Percentiles rank a stretch among this genome's conserved stretches.
These are phyloP conservation scores for Linderniella brevidens DNA, from an alignment of 257 asterid genomes.

Conservation along the genomic window DNA sequence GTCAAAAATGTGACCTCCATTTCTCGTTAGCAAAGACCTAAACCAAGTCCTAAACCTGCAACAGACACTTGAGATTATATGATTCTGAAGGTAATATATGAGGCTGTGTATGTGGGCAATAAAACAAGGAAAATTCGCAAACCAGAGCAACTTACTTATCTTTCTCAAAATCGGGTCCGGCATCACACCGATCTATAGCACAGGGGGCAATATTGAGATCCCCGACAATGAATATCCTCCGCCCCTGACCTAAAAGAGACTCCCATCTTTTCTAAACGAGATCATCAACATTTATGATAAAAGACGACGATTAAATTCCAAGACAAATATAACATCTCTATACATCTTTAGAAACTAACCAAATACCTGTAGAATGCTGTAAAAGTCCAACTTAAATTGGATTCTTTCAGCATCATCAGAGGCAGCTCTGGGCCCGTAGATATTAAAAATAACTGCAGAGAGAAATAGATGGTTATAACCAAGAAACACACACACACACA, in stretches of 20 bases:
- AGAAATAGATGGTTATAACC: conserved; percentile 10
- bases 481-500: background rate
- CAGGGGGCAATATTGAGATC: conserved; percentile 89
- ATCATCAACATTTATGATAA: conserved; percentile 21
- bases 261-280: conserved; percentile 84
- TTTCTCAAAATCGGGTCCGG: conserved; percentile 78
- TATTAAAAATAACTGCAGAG: conserved; percentile 76
- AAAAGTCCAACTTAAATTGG: conserved; percentile 62
- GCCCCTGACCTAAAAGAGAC: conserved; percentile 47
- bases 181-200: conserved; percentile 79
- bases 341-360: background rate
- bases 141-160: conserved; percentile 41
- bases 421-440: conserved; percentile 89
- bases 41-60: conserved; percentile 88
- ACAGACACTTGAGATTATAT: background rate
- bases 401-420: conserved; percentile 54
- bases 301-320: conserved; percentile 6
- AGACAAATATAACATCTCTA: background rate
- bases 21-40: conserved; percentile 60
- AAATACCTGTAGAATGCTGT: conserved; percentile 57
- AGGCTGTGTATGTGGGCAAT: conserved; percentile 1
- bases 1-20: conserved; percentile 60
- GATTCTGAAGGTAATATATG: conserved; percentile 5
- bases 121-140: conserved; percentile 3
- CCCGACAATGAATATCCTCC: conserved; percentile 69